Percentiles rank a stretch among this genome's conserved stretches.
phyloP scores from a whole-genome alignment of 352 stramenopile genomes.

The Phytophthora colocasiae region DNA sequence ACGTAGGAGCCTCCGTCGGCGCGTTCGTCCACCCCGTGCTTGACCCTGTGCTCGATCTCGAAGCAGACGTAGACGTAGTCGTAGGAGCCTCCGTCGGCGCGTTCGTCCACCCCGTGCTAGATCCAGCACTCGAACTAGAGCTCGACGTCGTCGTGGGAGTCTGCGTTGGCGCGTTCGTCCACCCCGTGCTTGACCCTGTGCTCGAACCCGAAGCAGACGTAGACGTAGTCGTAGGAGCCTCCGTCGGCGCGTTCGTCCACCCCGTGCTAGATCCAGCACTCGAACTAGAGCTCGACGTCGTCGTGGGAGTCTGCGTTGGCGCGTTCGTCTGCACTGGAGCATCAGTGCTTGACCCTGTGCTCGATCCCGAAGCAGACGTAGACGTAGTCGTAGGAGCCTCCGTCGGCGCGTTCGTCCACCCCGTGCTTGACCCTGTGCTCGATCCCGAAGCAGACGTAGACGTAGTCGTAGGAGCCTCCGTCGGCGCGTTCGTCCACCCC shows the following conservation, averaged over 20 bases:
- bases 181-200: neutral
- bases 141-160: no score
- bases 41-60: neutral
- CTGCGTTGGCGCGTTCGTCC: no score
- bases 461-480: conserved; percentile 7
- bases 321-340: neutral
- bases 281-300: neutral
- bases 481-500: neutral
- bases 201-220: neutral
- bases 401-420: neutral
- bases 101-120: no score
- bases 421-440: conserved; percentile 15
- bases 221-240: conserved; percentile 1
- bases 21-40: conserved; percentile 7
- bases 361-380: conserved; percentile 1
- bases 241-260: neutral
- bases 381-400: conserved; percentile 7
- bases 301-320: neutral
- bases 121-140: no score
- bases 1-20: conserved; percentile 2
- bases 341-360: neutral
- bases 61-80: neutral
- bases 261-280: neutral
- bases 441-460: neutral
- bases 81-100: neutral